phyloP scores from a whole-genome alignment of 352 stramenopile genomes.

The Plasmopara viticola region DNA sequence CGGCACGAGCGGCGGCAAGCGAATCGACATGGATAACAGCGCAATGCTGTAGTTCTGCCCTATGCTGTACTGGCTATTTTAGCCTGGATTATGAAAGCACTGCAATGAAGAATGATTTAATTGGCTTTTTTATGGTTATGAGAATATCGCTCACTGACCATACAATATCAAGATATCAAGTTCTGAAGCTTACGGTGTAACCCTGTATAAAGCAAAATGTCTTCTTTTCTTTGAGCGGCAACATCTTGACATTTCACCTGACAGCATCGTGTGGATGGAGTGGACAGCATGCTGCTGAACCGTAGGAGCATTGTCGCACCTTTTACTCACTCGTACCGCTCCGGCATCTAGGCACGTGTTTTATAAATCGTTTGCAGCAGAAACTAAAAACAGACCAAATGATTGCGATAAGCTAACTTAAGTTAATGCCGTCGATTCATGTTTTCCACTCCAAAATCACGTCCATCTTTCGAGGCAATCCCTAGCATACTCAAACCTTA shows the following conservation, averaged over 20 bases:
- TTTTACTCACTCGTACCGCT: slow-evolving; percentile 41
- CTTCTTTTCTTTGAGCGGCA: background rate
- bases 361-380: slow-evolving; percentile 36
- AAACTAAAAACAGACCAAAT: slow-evolving; percentile 22
- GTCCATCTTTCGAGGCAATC: slow-evolving; percentile 48
- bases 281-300: slow-evolving; percentile 48
- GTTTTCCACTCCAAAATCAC: slow-evolving; percentile 37
- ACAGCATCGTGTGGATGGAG: slow-evolving; percentile 35
- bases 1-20: slow-evolving; percentile 7
- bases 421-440: slow-evolving; percentile 43
- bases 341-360: slow-evolving; percentile 42
- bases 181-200: no score
- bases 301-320: slow-evolving; percentile 41
- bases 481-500: slow-evolving; percentile 46
- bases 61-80: no score
- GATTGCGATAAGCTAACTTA: slow-evolving; percentile 51
- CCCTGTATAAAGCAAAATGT: no score
- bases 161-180: background rate
- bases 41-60: no score
- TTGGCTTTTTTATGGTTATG: no score
- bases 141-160: no score
- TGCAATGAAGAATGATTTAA: no score
- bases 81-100: no score
- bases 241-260: slow-evolving; percentile 9
- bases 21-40: background rate